Base-by-base conservation (phyloP, 768 basidiomycete species). In the Dictyophora rubrovolvata region DNA sequence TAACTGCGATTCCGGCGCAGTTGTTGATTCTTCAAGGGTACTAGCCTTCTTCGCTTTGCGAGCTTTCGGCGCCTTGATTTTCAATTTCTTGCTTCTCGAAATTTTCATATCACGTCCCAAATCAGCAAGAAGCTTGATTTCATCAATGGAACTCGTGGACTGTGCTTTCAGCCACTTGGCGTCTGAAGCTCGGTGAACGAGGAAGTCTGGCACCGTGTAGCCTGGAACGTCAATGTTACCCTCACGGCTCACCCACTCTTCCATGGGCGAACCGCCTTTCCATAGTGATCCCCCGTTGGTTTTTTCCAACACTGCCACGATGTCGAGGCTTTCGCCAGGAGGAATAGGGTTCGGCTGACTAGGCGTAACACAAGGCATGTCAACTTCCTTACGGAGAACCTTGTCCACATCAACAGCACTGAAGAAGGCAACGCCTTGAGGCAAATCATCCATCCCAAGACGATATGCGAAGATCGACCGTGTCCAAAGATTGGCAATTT, bases 401-500 rank as follows among this genome's bases (percentile, higher is more conserved):
- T 77, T 75, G 69, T 99, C 95, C 20, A 98, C 74, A 68, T 98
- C 96, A 51, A 99, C 93, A 0, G 92, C 90, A 1, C 93, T 96
- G 75, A 99, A 97, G 75, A 96, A 99, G 0, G 93, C 92, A 6
- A 96, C 89, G 37, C 94, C 85, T 67, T 95, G 92, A 0, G 96
- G 96, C 1, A 98, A 76, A 67, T 98, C 90, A 66, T 93, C 90
- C 86, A 99, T 90, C 5, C 93, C 93, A n/a, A 98, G 76, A 65
- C 82, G 87, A 70, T 82, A 93, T 1, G 93, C 89, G 69, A 99
- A 97, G 65, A 94, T 67, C 54, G 85, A 82, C 16, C 96, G 79
- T 5, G 94, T 97, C 95, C 96, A 98, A 0, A 96, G 70, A 69
- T 99, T 97, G 28, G 93, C 90, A 49, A 99, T 84, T 70, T 99